Evolutionary conservation across 2,329 filamentous ascomycete species (phyloP).

Genomic region (Sporothrix variecibatus): DNA sequence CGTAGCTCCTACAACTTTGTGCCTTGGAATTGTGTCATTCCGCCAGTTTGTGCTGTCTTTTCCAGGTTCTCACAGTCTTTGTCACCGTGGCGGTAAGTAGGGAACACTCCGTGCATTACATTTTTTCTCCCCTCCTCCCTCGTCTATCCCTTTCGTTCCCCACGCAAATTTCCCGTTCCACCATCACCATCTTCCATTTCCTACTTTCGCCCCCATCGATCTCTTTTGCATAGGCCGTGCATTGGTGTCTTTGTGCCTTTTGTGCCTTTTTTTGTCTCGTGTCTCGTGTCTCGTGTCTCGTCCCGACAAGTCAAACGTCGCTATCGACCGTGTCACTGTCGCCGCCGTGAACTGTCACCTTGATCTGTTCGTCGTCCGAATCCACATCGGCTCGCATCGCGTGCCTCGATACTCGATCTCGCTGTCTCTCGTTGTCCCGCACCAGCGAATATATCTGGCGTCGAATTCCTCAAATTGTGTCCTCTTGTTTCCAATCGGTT

Average conservation of each 20-base stretch:
- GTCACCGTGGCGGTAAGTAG: slow-evolving; percentile 55
- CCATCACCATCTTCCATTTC: neutral
- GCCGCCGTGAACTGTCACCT: neutral
- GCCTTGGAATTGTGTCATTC: slow-evolving; percentile 53
- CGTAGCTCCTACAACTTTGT: slow-evolving; percentile 56
- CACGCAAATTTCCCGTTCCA: slow-evolving; percentile 20
- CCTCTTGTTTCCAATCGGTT: neutral
- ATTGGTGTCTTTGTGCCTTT: neutral
- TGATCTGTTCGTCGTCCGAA: neutral
- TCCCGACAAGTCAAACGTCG: neutral
- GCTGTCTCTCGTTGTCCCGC: neutral
- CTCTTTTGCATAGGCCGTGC: neutral
- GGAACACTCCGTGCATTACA: neutral
- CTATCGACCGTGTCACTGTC: neutral
- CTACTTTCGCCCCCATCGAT: neutral
- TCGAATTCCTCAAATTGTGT: neutral
- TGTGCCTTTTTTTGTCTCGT: neutral
- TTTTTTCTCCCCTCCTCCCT: slow-evolving; percentile 29
- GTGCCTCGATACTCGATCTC: neutral
- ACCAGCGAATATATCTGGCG: neutral
- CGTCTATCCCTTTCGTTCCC: slow-evolving; percentile 19
- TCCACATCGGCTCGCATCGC: neutral
- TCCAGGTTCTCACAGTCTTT: slow-evolving; percentile 39
- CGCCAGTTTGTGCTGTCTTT: slow-evolving; percentile 33
- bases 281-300: neutral